phyloP scores from a whole-genome alignment of 805 yeast species.

The Candida insectorum region DNA sequence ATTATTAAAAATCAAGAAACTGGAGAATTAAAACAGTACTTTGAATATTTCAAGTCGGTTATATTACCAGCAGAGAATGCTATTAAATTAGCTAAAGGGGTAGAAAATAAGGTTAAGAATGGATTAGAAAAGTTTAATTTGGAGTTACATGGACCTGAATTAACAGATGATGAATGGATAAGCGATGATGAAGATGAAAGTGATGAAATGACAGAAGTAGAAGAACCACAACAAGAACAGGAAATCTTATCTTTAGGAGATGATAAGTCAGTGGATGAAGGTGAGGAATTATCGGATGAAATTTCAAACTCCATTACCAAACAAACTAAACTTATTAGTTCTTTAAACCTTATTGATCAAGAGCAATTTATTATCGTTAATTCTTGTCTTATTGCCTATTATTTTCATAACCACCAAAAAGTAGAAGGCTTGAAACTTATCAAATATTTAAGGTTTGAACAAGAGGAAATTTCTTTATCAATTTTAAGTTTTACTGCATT shows the following conservation, averaged over 20 bases:
- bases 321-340: constrained; percentile 21
- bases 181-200: constrained; percentile 15
- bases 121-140: constrained; percentile 20
- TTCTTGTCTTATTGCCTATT: constrained; percentile 22
- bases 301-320: background rate
- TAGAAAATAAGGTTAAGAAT: constrained; percentile 16
- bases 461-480: constrained; percentile 17
- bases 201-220: constrained; percentile 13
- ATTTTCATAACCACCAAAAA: constrained; percentile 9
- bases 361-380: constrained; percentile 33
- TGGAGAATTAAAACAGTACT: constrained; percentile 14
- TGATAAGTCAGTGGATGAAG: background rate
- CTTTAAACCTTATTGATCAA: constrained; percentile 29
- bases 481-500: constrained; percentile 32
- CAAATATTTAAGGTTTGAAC: constrained; percentile 18
- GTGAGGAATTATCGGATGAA: background rate
- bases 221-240: constrained; percentile 2
- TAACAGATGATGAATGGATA: constrained; percentile 26
- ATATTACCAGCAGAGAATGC: constrained; percentile 19
- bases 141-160: constrained; percentile 24
- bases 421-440: constrained; percentile 21
- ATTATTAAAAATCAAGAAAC: constrained; percentile 2
- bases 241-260: too few relatives aligned
- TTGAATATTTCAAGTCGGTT: constrained; percentile 21
- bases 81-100: constrained; percentile 15